Conservation (phyloP, 2,329 filamentous ascomycete genomes). For the Beauveria medogensis region DNA sequence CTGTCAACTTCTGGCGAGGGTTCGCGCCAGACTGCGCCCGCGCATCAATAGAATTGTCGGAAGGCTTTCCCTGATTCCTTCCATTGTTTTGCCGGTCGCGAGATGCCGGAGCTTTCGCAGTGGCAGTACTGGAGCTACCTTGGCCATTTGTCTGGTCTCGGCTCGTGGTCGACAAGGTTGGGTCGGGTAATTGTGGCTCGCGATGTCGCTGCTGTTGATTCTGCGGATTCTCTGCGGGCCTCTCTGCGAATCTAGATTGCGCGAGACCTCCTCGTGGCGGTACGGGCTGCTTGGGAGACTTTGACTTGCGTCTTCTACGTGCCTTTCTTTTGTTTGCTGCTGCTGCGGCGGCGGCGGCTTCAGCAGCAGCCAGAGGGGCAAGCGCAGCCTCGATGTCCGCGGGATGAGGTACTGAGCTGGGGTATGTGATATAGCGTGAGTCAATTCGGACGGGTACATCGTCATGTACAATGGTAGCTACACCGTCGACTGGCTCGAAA, state of each 20-base stretch:
- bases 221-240: constrained; percentile 15
- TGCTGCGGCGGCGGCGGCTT: background rate
- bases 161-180: background rate
- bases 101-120: constrained; percentile 1
- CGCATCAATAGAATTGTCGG: constrained; percentile 26
- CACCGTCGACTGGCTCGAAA: constrained; percentile 45
- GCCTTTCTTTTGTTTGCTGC: constrained; percentile 9
- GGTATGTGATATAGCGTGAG: constrained; percentile 1
- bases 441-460: constrained; percentile 4
- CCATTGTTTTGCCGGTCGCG: constrained; percentile 7
- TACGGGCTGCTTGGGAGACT: background rate
- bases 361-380: background rate
- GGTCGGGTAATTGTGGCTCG: background rate
- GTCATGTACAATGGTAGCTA: constrained; percentile 18
- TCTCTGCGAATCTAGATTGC: constrained; percentile 26
- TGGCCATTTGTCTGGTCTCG: background rate
- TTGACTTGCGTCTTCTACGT: constrained; percentile 5
- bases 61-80: constrained; percentile 13
- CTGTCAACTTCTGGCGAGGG: constrained; percentile 52
- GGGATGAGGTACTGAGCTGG: background rate
- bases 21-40: constrained; percentile 49
- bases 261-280: constrained; percentile 20
- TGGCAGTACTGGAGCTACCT: background rate
- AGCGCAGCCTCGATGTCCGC: constrained; percentile 7
- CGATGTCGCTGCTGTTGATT: background rate